Conservation (phyloP, 148 eudicot species). For the Suaeda aralocaspica region DNA sequence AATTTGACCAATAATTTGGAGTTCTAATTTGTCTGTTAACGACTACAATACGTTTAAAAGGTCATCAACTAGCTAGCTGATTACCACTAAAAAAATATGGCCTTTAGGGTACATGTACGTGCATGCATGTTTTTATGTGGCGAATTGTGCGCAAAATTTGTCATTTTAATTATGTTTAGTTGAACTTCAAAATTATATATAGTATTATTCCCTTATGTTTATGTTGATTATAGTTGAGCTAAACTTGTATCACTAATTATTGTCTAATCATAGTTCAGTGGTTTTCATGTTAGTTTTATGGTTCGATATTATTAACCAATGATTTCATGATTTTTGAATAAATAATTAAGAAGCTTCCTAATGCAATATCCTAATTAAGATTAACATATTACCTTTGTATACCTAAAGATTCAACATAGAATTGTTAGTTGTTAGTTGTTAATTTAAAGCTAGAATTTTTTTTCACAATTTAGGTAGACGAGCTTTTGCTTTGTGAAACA, state of each 20-base stretch:
- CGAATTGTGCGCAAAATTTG: constrained; percentile 15
- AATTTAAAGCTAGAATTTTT: constrained; percentile 13
- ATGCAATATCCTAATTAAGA: neutral
- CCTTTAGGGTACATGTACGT: constrained; percentile 26
- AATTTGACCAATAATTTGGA: constrained; percentile 10
- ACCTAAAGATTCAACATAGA: constrained; percentile 22
- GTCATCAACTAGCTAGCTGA: constrained; percentile 9
- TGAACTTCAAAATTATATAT: constrained; percentile 7
- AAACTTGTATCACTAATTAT: constrained; percentile 21
- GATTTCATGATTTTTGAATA: neutral
- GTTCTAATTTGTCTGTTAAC: constrained; percentile 18
- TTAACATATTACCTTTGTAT: neutral
- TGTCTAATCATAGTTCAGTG: constrained; percentile 24
- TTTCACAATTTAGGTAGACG: constrained; percentile 1
- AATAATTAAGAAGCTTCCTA: neutral
- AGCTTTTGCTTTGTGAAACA: constrained; percentile 21
- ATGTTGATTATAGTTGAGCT: constrained; percentile 11
- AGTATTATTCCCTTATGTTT: constrained; percentile 19
- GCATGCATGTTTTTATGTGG: constrained; percentile 33
- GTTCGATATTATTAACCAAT: neutral
- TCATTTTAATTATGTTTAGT: neutral
- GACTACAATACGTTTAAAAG: constrained; percentile 28
- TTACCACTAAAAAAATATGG: constrained; percentile 17
- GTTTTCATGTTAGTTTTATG: constrained; percentile 23
- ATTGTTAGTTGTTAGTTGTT: neutral